Evolutionary conservation across 1,139 yeast genomes (phyloP).

Genomic region (Lizanozyma gosingica): DNA sequence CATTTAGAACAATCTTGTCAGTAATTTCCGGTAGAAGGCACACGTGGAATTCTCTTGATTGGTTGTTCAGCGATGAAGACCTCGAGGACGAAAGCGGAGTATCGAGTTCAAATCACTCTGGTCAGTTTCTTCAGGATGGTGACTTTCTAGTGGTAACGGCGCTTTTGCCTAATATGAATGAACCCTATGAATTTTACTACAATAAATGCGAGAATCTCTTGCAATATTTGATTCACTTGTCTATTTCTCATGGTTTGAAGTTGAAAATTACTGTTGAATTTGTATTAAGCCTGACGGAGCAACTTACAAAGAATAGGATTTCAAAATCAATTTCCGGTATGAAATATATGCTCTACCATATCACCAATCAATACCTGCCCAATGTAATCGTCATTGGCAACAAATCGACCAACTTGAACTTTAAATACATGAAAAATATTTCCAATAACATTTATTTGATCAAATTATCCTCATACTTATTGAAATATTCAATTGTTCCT

Average conservation of each 20-base stretch:
- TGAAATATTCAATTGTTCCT: constrained; percentile 35
- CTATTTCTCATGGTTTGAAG: constrained; percentile 14
- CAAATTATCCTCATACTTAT: constrained; percentile 30
- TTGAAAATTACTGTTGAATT: constrained; percentile 36
- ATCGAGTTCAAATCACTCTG: constrained; percentile 8
- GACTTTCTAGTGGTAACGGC: constrained; percentile 31
- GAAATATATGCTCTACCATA: constrained; percentile 28
- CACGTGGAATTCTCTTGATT: constrained; percentile 37
- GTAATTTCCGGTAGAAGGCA: constrained; percentile 34
- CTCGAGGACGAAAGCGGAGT: neutral
- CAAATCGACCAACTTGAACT: constrained; percentile 32
- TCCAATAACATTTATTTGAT: constrained; percentile 18
- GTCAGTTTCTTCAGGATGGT: constrained; percentile 25
- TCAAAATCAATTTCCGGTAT: constrained; percentile 14
- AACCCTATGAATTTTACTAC: constrained; percentile 15
- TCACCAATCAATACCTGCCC: constrained; percentile 36
- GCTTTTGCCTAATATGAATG: constrained; percentile 9
- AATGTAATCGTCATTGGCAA: constrained; percentile 27
- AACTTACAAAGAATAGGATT: neutral
- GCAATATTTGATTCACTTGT: constrained; percentile 17
- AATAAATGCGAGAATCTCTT: constrained; percentile 26
- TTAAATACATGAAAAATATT: constrained; percentile 19
- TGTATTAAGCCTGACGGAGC: constrained; percentile 10
- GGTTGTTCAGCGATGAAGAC: constrained; percentile 16
- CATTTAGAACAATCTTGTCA: constrained; percentile 24